Conservation (phyloP, 352 stramenopile genomes). For the Pythium angustatum region DNA sequence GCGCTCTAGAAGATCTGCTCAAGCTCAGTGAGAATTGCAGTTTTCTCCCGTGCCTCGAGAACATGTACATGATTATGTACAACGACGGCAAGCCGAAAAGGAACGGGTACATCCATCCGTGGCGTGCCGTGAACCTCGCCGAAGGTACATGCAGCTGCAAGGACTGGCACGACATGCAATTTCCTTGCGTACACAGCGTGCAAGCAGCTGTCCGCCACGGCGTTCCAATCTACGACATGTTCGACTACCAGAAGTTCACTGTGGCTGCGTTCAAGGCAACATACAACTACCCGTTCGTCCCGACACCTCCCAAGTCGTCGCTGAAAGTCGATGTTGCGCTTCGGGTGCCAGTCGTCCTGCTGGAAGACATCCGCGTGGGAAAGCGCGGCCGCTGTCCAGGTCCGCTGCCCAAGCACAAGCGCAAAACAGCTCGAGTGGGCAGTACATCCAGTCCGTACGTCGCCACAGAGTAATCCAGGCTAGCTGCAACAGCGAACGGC, state of each 20-base stretch:
- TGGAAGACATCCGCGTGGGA: neutral
- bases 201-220: neutral
- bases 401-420: neutral
- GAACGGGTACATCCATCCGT: neutral
- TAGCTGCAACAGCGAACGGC: too few species aligned
- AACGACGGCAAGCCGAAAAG: neutral
- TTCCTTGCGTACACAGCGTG: neutral
- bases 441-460: too few species aligned
- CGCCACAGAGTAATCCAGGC: too few species aligned
- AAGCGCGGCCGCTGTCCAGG: neutral
- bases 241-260: neutral
- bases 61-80: neutral
- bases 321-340: neutral
- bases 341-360: neutral
- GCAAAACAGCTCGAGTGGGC: too few species aligned
- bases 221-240: neutral
- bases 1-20: neutral
- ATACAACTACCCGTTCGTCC: neutral
- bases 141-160: neutral
- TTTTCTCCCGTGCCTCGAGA: neutral
- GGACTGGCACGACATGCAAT: neutral
- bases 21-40: neutral
- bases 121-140: neutral
- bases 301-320: neutral
- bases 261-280: neutral